Conservation (phyloP, 768 basidiomycete genomes). For the Mycena sanguinolenta region DNA sequence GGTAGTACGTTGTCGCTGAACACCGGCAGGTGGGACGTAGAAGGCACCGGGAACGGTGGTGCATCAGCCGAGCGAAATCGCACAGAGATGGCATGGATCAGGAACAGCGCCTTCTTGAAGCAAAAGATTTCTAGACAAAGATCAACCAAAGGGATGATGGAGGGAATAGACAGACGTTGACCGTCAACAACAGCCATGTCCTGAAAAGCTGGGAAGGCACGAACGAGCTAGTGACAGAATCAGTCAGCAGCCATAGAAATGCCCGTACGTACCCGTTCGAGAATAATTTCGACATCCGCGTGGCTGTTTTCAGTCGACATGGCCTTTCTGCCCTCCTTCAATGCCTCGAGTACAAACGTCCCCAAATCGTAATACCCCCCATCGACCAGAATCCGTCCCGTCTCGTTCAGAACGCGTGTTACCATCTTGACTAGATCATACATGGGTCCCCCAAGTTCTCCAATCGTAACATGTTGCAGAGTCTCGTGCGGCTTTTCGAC, state of each 20-base stretch:
- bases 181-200: slow-evolving; percentile 81
- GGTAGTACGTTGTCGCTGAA: slow-evolving; percentile 89
- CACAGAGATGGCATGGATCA: slow-evolving; percentile 75
- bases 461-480: slow-evolving; percentile 78
- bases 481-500: slow-evolving; percentile 77
- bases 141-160: slow-evolving; percentile 28
- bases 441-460: slow-evolving; percentile 81
- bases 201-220: slow-evolving; percentile 84
- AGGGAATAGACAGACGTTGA: slow-evolving; percentile 59
- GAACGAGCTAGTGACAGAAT: slow-evolving; percentile 66
- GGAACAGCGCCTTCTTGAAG: slow-evolving; percentile 91
- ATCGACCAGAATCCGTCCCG: slow-evolving; percentile 73
- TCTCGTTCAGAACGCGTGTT: slow-evolving; percentile 74
- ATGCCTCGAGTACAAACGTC: slow-evolving; percentile 75
- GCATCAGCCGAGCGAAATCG: slow-evolving; percentile 73
- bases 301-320: slow-evolving; percentile 42
- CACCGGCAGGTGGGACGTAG: slow-evolving; percentile 69
- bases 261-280: slow-evolving; percentile 67
- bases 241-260: slow-evolving; percentile 3
- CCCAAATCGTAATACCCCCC: slow-evolving; percentile 80
- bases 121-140: slow-evolving; percentile 79
- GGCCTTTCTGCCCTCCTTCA: slow-evolving; percentile 65
- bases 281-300: slow-evolving; percentile 65
- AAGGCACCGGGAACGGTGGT: slow-evolving; percentile 73
- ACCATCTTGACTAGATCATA: slow-evolving; percentile 82